Conservation (phyloP, 345 rosid genomes). For the Citrus reticulata region DNA sequence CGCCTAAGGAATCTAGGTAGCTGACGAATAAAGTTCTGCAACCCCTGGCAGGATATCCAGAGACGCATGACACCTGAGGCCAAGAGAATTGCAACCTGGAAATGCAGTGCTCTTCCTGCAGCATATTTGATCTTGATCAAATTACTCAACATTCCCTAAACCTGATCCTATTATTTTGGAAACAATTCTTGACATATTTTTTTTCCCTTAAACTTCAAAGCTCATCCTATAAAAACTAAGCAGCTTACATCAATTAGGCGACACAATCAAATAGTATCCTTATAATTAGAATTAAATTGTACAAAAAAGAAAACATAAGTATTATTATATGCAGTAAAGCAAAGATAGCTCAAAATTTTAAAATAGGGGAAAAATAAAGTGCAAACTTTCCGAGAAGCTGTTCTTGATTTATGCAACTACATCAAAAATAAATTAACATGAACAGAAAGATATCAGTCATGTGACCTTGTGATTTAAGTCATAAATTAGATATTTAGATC, state of each 20-base stretch:
- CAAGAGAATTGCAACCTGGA: constrained; percentile 75
- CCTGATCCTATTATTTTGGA: not conserved
- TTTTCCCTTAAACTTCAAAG: not conserved
- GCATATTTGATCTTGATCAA: not conserved
- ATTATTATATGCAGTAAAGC: not conserved
- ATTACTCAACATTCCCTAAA: not conserved
- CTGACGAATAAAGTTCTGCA: constrained; percentile 62
- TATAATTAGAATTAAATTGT: not conserved
- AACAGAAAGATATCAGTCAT: not conserved
- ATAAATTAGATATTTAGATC: not conserved
- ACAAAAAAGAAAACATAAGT: not conserved
- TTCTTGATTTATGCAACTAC: not conserved
- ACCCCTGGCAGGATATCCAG: constrained; percentile 74
- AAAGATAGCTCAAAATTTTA: not conserved
- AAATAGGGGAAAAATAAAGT: not conserved
- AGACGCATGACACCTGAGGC: constrained; percentile 72
- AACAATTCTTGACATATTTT: not conserved
- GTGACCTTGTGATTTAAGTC: not conserved
- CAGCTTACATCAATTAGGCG: not conserved
- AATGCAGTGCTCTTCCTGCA: constrained; percentile 89
- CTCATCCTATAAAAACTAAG: not conserved
- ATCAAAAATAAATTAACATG: not conserved
- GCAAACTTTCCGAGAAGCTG: not conserved
- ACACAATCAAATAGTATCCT: not conserved
- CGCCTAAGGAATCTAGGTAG: constrained; percentile 49